These are phyloP conservation scores for Hyphopichia fennica DNA, from an alignment of 1,139 yeast species.

Conservation along the genomic window DNA sequence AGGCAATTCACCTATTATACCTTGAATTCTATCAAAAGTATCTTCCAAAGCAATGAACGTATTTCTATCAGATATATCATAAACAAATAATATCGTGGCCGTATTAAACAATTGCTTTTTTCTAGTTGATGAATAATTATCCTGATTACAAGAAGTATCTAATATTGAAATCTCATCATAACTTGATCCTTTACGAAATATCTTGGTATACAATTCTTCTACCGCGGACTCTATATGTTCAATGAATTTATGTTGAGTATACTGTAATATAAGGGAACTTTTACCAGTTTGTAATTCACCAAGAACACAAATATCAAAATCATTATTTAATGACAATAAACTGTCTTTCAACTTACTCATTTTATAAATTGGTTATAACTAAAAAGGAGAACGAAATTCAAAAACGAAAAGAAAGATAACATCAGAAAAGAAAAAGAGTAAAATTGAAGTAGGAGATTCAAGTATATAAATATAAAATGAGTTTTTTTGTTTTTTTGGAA, in stretches of 20 bases:
- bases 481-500: neutral
- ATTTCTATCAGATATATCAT: slow-evolving; percentile 25
- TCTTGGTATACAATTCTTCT: slow-evolving; percentile 34
- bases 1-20: slow-evolving; percentile 22
- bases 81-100: slow-evolving; percentile 29
- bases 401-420: neutral
- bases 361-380: neutral
- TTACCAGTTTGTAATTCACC: slow-evolving; percentile 34
- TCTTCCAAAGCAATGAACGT: slow-evolving; percentile 33
- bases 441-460: neutral
- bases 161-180: slow-evolving; percentile 28
- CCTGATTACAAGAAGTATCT: slow-evolving; percentile 26
- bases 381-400: too few species aligned
- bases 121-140: slow-evolving; percentile 27
- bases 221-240: slow-evolving; percentile 20
- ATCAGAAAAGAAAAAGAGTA: neutral
- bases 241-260: slow-evolving; percentile 22
- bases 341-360: slow-evolving; percentile 13
- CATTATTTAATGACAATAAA: slow-evolving; percentile 21
- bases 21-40: slow-evolving; percentile 18
- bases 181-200: slow-evolving; percentile 12
- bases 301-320: slow-evolving; percentile 34
- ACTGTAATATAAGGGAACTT: slow-evolving; percentile 27
- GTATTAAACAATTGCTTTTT: slow-evolving; percentile 31
- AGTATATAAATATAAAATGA: neutral